A percentile compares a stretch with the other conserved stretches of the same genome.
phyloP scores from a whole-genome alignment of 805 yeast genomes.

The Schwanniomyces vanrijiae region DNA sequence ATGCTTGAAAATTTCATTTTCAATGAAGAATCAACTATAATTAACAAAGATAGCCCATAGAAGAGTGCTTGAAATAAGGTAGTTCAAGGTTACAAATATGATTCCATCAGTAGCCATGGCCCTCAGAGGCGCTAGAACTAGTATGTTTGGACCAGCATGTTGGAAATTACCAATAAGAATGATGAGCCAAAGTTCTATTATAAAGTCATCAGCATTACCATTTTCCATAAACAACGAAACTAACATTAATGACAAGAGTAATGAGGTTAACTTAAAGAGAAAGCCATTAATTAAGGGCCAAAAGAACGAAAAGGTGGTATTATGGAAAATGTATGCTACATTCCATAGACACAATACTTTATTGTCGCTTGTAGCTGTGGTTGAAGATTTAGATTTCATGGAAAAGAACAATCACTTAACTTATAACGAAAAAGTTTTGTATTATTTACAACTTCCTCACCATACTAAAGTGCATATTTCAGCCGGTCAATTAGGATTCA shows the following conservation, averaged over 20 bases:
- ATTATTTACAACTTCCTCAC: constrained; percentile 78
- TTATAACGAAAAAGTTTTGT: constrained; percentile 70
- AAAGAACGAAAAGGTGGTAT: constrained; percentile 41
- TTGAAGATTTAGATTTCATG: constrained; percentile 60
- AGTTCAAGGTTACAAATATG: not conserved
- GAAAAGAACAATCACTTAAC: constrained; percentile 54
- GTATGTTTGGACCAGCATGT: not conserved
- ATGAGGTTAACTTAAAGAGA: constrained; percentile 1
- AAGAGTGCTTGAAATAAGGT: not conserved
- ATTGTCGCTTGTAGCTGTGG: constrained; percentile 69
- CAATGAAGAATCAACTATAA: not conserved
- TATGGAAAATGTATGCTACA: constrained; percentile 71
- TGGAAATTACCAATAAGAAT: not conserved
- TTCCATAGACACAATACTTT: constrained; percentile 85
- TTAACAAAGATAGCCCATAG: not conserved
- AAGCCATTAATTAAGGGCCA: constrained; percentile 7
- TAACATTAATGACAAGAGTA: not conserved
- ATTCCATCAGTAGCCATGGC: not conserved
- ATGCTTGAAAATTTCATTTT: not conserved
- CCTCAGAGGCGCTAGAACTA: not conserved
- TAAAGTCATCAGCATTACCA: constrained; percentile 1
- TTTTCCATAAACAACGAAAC: not conserved
- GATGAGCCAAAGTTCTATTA: not conserved
- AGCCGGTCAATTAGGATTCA: constrained; percentile 87
- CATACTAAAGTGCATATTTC: constrained; percentile 65